Evolutionary conservation across 2,329 filamentous ascomycete genomes (phyloP).

Genomic region (Colletotrichum tropicale): DNA sequence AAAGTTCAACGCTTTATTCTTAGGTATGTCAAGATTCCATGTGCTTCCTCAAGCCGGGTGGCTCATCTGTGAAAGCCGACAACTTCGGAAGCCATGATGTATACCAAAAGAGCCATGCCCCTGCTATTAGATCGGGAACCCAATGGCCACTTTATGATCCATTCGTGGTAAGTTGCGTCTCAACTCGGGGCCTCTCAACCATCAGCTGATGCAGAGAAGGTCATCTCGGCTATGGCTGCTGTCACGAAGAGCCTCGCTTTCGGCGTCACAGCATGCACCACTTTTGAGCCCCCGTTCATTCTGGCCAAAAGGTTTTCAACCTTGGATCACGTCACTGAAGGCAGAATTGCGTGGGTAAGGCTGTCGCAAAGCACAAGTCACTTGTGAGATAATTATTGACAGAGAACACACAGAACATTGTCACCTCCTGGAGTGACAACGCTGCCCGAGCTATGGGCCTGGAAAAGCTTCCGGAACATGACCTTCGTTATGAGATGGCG

Average conservation of each 20-base stretch:
- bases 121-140: neutral
- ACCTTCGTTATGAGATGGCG: neutral
- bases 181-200: neutral
- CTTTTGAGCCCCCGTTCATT: neutral
- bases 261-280: neutral
- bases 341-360: neutral
- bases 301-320: neutral
- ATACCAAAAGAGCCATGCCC: neutral
- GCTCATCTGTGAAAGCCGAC: neutral
- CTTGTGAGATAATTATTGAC: neutral
- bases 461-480: neutral
- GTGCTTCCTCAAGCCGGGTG: neutral
- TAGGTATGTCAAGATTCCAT: neutral
- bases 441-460: neutral
- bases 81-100: constrained; percentile 55
- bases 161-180: neutral
- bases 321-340: neutral
- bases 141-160: neutral
- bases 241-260: constrained; percentile 34
- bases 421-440: constrained; percentile 5
- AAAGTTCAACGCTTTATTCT: constrained; percentile 14
- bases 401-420: neutral
- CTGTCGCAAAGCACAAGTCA: neutral
- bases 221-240: constrained; percentile 50
- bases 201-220: constrained; percentile 23